Percentiles rank a stretch among this genome's conserved stretches.
phyloP scores from a whole-genome alignment of 2,329 filamentous ascomycete genomes.

The Fusarium nisikadoi region DNA sequence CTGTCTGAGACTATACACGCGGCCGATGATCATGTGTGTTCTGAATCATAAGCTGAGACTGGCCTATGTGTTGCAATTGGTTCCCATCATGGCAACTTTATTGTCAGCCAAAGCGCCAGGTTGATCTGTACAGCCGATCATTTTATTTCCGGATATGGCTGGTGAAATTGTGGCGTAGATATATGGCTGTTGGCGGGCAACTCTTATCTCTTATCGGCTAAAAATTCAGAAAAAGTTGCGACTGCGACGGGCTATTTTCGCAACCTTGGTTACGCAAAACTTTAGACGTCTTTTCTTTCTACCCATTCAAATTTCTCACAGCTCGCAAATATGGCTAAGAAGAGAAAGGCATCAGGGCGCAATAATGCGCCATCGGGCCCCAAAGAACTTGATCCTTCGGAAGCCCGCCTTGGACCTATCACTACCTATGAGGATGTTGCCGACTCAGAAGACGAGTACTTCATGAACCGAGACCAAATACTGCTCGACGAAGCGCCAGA shows the following conservation, averaged over 20 bases:
- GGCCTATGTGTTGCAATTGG: conserved; percentile 4
- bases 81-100: conserved; percentile 1
- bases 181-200: background rate
- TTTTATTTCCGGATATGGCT: background rate
- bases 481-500: conserved; percentile 83
- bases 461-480: conserved; percentile 86
- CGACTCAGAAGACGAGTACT: conserved; percentile 94
- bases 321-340: conserved; percentile 66
- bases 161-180: background rate
- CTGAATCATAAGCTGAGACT: conserved; percentile 7
- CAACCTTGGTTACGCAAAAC: conserved; percentile 1
- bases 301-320: background rate
- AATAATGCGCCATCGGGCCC: conserved; percentile 59
- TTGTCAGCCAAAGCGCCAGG: background rate
- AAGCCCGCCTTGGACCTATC: conserved; percentile 70
- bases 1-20: conserved; percentile 11
- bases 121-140: background rate
- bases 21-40: conserved; percentile 20
- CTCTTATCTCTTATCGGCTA: conserved; percentile 35
- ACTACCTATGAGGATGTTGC: conserved; percentile 84
- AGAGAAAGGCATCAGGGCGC: conserved; percentile 74
- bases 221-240: conserved; percentile 38
- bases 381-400: conserved; percentile 64
- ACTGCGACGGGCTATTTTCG: conserved; percentile 14
- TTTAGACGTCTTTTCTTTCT: background rate